Conservation (phyloP, 345 rosid species). For the Bruguiera parviflora region DNA sequence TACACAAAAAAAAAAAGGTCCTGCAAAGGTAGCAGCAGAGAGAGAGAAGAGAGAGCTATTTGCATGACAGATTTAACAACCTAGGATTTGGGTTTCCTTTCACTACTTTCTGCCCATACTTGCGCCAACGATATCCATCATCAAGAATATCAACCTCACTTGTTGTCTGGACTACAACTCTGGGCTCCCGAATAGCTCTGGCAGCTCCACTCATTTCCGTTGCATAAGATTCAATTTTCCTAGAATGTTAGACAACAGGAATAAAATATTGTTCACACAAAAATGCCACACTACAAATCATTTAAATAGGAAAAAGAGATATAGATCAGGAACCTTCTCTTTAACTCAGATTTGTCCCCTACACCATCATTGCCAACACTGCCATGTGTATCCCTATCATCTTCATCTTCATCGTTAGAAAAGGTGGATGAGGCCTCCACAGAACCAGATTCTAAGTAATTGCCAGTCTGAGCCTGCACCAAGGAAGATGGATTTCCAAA, state of each 20-base stretch:
- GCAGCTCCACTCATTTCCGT: slow-evolving; percentile 60
- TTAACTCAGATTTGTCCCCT: slow-evolving; percentile 31
- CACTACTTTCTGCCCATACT: slow-evolving; percentile 98
- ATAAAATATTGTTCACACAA: neutral
- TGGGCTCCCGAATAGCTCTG: slow-evolving; percentile 74
- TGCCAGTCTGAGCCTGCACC: slow-evolving; percentile 34
- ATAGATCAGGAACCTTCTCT: slow-evolving; percentile 24
- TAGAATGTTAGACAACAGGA: slow-evolving; percentile 3
- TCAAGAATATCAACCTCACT: slow-evolving; percentile 97
- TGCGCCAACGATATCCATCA: slow-evolving; percentile 97
- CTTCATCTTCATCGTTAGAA: slow-evolving; percentile 31
- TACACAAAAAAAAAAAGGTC: neutral
- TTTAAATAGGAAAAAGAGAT: neutral
- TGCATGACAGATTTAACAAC: slow-evolving; percentile 25
- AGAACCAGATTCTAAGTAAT: slow-evolving; percentile 55
- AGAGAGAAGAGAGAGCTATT: neutral
- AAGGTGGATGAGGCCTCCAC: slow-evolving; percentile 49
- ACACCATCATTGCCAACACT: slow-evolving; percentile 29
- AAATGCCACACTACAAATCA: neutral
- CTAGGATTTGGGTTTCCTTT: slow-evolving; percentile 99
- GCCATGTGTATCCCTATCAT: slow-evolving; percentile 30
- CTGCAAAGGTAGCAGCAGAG: neutral
- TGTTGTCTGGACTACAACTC: slow-evolving; percentile 97
- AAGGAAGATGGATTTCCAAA: slow-evolving; percentile 44
- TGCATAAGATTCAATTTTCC: slow-evolving; percentile 31